Base-by-base conservation (phyloP, 768 basidiomycete genomes). In the Solioccasus polychromus region DNA sequence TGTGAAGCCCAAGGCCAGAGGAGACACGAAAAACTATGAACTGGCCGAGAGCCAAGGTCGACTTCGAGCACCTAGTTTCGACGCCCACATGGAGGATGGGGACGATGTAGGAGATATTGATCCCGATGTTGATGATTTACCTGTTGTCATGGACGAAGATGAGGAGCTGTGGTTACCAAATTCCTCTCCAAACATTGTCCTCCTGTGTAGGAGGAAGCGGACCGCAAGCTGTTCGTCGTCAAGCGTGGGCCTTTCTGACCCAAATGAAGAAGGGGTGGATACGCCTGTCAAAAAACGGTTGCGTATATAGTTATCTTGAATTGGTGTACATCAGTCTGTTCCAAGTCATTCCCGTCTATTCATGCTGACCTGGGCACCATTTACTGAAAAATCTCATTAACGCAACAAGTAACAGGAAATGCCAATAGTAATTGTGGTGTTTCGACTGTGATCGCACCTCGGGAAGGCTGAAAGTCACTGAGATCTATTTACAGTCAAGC, bases 171-270 rank as follows among this genome's bases (percentile, higher is more conserved):
- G 67, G 56, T 56, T 76, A 17, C 67, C 71, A 14, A 44, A 36
- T 22, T 71, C 69, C 26, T 76, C 75, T 8, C 77, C 75, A 1
- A 69, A 72, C 47, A 47, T 75, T 9, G 48, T 73, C 6, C 55
- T 72, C 2, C 48, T 76, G 14, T 45, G 52, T 30, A 2, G 35
- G 25, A 52, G 56, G 47, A 63, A 65, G 29, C 65, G 63, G n/a
- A 25, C 46, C 6, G 47, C 52, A 35, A 58, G 63, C 23, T 48
- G 51, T 20, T 60, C 59, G 23, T 64, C 63, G 0, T 63, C 61
- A 2, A 60, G 60, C n/a, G 40, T 44, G 22, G 55, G 53, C 10
- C 39, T 47, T 36, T 55, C 54, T 5, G 60, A 62, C 39, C 42
- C 32, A 6, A 45, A 20, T 17, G 60, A 49, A 17, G 50, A 45